A percentile compares a stretch with the other conserved stretches of the same genome.
Conservation (phyloP, 192 early-diverging fungal genomes). For the Haplosporangium gracile region DNA sequence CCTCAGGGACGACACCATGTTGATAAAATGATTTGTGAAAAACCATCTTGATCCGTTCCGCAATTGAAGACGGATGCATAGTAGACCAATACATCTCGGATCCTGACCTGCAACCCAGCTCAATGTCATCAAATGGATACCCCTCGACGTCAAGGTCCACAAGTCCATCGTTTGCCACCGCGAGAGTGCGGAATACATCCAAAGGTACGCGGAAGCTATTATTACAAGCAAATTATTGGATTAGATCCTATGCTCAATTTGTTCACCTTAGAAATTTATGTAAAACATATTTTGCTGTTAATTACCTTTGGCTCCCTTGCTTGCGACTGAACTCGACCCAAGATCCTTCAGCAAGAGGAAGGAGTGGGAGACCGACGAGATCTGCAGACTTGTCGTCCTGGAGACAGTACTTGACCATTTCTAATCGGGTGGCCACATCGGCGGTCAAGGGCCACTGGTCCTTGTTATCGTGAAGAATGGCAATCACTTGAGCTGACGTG, state of each 20-base stretch:
- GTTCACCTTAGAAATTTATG: neutral
- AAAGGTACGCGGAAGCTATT: neutral
- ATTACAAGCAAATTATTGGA: neutral
- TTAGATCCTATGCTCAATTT: neutral
- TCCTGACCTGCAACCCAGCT: neutral
- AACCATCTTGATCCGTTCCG: neutral
- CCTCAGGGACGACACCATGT: neutral
- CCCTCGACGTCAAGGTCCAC: neutral
- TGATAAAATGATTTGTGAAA: neutral
- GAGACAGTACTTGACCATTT: constrained; percentile 7
- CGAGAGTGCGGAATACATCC: neutral
- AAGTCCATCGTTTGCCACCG: neutral
- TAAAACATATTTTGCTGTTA: neutral
- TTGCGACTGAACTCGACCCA: constrained; percentile 14
- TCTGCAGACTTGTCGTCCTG: neutral
- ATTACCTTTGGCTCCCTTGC: neutral
- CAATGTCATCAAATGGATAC: neutral
- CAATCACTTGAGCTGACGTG: neutral
- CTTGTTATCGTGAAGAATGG: neutral
- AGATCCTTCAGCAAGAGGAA: neutral
- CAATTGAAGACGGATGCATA: neutral
- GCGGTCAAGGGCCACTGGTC: neutral
- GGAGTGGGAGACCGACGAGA: neutral
- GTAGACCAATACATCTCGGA: neutral
- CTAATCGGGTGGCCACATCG: neutral